Evolutionary conservation across 306 rosid species (phyloP).

Genomic region (Adenanthera pavonina): DNA sequence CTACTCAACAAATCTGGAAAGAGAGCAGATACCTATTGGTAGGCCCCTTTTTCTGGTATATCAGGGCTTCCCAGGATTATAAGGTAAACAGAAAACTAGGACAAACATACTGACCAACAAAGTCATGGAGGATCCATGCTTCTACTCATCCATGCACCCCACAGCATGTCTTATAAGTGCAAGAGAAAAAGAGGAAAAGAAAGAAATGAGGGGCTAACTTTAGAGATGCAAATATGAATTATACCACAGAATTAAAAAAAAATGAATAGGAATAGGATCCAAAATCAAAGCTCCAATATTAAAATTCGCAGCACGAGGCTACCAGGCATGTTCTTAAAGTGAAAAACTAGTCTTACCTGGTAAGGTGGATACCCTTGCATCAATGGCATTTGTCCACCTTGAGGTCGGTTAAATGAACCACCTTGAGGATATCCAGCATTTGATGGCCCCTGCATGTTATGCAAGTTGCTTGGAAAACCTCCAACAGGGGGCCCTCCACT

Average conservation of each 20-base stretch:
- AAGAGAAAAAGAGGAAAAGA: too few species aligned
- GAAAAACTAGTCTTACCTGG: slow-evolving; percentile 63
- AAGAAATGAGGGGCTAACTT: not conserved
- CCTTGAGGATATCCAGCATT: slow-evolving; percentile 77
- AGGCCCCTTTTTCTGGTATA: not conserved
- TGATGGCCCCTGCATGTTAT: slow-evolving; percentile 87
- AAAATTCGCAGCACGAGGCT: not conserved
- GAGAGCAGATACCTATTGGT: not conserved
- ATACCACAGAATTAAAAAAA: not conserved
- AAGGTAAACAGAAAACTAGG: not conserved
- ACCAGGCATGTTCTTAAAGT: slow-evolving; percentile 30
- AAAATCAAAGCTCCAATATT: slow-evolving; percentile 13
- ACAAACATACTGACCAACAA: not conserved
- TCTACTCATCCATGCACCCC: not conserved
- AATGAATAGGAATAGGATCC: slow-evolving; percentile 9
- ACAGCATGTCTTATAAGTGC: not conserved
- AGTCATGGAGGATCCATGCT: not conserved
- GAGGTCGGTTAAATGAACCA: slow-evolving; percentile 78
- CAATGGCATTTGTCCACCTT: slow-evolving; percentile 91
- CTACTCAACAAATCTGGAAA: not conserved
- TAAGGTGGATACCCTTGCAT: slow-evolving; percentile 93
- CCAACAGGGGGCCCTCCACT: slow-evolving; percentile 75
- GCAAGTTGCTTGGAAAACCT: slow-evolving; percentile 69
- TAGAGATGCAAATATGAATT: not conserved
- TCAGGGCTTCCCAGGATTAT: too few species aligned